Evolutionary conservation across 176 grass and related monocot genomes (phyloP), one percentile per base, ranked within the genome.

Genomic region (Ensete ventricosum): DNA sequence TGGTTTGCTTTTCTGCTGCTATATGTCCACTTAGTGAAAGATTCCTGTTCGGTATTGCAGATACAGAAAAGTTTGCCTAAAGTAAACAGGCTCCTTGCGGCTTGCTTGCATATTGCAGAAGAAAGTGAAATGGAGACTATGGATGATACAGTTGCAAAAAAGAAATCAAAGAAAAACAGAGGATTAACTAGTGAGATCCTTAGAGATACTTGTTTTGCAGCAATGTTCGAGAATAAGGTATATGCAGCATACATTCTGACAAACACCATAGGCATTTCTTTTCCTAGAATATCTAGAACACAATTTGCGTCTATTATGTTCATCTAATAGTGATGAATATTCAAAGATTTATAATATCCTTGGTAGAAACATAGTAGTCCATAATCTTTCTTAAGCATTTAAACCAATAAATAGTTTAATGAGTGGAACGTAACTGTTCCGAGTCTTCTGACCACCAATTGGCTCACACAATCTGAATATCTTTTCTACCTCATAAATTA

Each of bases 201-300:
- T 49, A 69, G 21, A 67, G 94, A 98, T 88, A 34, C 73, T 1
- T 82, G 88, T 77, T 98, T 98, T 77, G 29, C 77, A 71, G 10
- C 11, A 51, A 83, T 98, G 75, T 98, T 98, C 73, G 25, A 77
- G 53, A 76, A 98, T 85, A 72, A 87, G 88, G 94, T 98, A 72
- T 48, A 26, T 6, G 12, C 69, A 27, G 13, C 8, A 54, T 16
- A 1, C 10, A 27, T 54, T 9, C 3, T 57, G 25, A 49, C 17
- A 52, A 43, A 43, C 34, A 55, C 9, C 63, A 27, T 55, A 4
- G 13, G 8, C 53, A 43, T 16, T 69, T 11, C 20, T 55, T 68
- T 17, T 9, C 9, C 12, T 55, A 43, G 34, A 43, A 43, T 4
- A 43, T 43, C 34, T 43, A 43, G 34, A 43, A 43, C 34, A 43